Percentiles rank a stretch among this genome's conserved stretches.
phyloP scores from a whole-genome alignment of 108 stramenopile genomes.

The Skeletonema marinoi region DNA sequence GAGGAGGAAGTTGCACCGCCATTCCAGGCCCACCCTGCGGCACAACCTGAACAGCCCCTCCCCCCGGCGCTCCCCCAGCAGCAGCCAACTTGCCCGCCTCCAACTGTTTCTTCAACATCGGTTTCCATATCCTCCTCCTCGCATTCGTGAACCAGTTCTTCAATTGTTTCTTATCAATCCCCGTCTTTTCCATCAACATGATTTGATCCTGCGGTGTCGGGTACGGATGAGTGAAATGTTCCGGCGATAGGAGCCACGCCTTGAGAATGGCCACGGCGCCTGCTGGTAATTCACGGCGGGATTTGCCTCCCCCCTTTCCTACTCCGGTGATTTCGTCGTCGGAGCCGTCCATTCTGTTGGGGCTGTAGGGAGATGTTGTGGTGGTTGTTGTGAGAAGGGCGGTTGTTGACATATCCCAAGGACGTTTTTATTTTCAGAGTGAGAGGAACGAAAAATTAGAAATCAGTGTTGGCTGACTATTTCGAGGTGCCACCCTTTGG shows the following conservation, averaged over 20 bases:
- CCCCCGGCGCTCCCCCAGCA: conserved; percentile 45
- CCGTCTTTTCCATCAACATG: conserved; percentile 92
- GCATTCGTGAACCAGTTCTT: conserved; percentile 98
- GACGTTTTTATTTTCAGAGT: too few relatives aligned
- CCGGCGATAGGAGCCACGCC: conserved; percentile 88
- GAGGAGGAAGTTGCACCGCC: neutral
- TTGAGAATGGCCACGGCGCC: conserved; percentile 90
- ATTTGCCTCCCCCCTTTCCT: conserved; percentile 60
- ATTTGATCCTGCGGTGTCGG: conserved; percentile 91
- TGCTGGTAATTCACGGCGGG: conserved; percentile 89
- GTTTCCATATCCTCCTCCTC: conserved; percentile 94
- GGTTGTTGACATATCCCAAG: neutral
- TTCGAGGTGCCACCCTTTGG: too few relatives aligned
- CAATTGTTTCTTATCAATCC: conserved; percentile 94
- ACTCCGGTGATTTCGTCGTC: neutral
- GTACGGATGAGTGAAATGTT: conserved; percentile 93
- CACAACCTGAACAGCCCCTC: conserved; percentile 15
- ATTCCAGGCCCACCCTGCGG: neutral
- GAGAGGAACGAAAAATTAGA: too few relatives aligned
- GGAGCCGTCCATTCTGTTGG: neutral
- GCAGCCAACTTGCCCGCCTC: conserved; percentile 83
- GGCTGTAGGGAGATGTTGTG: neutral
- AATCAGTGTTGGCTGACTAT: too few relatives aligned
- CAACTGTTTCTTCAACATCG: conserved; percentile 90
- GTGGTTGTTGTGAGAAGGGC: neutral